These are phyloP conservation scores for Sporothrix globosa DNA, from an alignment of 2,329 filamentous ascomycete species.

Conservation along the genomic window DNA sequence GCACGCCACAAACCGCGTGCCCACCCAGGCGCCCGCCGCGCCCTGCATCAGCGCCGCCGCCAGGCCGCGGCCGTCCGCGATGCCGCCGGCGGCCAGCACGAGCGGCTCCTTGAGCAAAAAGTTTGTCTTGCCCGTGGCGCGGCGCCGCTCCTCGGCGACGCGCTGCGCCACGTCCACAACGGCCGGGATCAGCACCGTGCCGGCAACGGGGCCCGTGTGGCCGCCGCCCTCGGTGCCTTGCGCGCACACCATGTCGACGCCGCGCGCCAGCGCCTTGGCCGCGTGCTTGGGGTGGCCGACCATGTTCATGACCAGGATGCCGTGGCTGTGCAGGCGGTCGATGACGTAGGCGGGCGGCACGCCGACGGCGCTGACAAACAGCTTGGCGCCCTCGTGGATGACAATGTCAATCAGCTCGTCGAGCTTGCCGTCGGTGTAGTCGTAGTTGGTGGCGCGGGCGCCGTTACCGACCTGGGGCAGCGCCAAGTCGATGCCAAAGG, in stretches of 20 bases:
- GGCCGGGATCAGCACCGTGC: conserved; percentile 81
- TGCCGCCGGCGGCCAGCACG: conserved; percentile 87
- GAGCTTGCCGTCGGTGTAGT: conserved; percentile 88
- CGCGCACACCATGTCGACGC: conserved; percentile 88
- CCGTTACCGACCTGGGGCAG: conserved; percentile 83
- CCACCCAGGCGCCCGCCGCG: conserved; percentile 88
- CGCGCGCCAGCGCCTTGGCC: conserved; percentile 80
- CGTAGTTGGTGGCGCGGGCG: conserved; percentile 90
- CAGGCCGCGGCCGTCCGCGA: conserved; percentile 78
- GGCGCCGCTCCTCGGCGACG: conserved; percentile 57
- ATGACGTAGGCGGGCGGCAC: conserved; percentile 77
- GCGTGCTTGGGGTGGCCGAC: conserved; percentile 91
- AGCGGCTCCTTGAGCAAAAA: conserved; percentile 54
- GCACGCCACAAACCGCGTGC: conserved; percentile 85
- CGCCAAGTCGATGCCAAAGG: conserved; percentile 90
- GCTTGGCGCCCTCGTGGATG: conserved; percentile 76
- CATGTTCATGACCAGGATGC: conserved; percentile 95
- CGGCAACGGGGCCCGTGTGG: conserved; percentile 86
- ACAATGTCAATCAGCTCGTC: conserved; percentile 86
- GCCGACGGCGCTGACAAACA: conserved; percentile 88
- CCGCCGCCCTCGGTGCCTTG: conserved; percentile 94
- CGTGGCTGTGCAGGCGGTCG: conserved; percentile 74
- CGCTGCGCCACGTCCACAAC: conserved; percentile 78
- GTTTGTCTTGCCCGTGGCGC: conserved; percentile 39
- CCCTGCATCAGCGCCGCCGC: conserved; percentile 86